Evolutionary conservation across 371 early-diverging fungal genomes (phyloP), one percentile per base, ranked within the genome.

Genomic region (Umbelopsis sp.): DNA sequence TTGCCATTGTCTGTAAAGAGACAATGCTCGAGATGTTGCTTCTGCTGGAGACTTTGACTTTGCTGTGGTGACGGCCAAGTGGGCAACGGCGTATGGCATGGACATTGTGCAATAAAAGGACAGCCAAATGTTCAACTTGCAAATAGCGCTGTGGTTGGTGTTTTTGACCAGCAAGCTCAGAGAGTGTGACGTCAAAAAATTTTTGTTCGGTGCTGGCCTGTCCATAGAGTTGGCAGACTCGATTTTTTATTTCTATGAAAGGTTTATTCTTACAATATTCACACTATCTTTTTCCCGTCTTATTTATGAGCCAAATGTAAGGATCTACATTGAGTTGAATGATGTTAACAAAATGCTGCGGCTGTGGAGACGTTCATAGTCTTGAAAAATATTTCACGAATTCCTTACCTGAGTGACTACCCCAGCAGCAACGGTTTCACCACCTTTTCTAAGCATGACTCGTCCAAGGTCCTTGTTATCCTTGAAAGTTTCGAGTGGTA

Each of bases 401-500:
- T 9, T 63, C n/a, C 64, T 78, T 74, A 90, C 83, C 64, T 86
- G 77, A 16, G 78, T 87, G 4, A 93, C 94, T 50, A 97, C 90
- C 16, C 99, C 99, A 9, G 96, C 96, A 8, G 97, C 98, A 14
- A 97, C 88, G 0, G 97, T 96, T 67, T 92, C 88, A 22, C 94
- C 92, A 24, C 88, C 92, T 70, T 89, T 89, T 52, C 98, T 87
- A 63, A 99, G 78, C 87, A 92, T 92, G 68, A 99, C 81, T 18
- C 99, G 85, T 1, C 97, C 97, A 46, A 97, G 76, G 24, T 96
- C 94, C 76, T 95, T 94, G 41, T 87, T 90, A 20, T 90, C 91
- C 65, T 89, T 87, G 72, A 92, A 96, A 5, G 91, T 80, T 73
- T 97, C 97, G 44, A 98, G 69, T 51, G 95, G 94, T 37, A 97